Evolutionary conservation across 2,329 filamentous ascomycete genomes (phyloP), one percentile per base, ranked within the genome.

Genomic region (Colletotrichum viniferum): DNA sequence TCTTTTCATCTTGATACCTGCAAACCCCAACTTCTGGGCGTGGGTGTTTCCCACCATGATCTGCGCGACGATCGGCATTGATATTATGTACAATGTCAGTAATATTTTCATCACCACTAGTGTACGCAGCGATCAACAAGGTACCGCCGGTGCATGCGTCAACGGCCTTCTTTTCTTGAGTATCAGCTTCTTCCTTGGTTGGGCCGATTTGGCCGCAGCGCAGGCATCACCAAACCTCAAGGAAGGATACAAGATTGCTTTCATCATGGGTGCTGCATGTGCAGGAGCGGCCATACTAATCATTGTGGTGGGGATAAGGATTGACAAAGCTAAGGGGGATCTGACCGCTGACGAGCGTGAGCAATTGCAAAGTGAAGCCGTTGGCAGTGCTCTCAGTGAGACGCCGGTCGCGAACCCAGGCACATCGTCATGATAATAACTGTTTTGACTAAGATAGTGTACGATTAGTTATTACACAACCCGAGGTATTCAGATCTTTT

Each of bases 91-190:
- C 84, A 95, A 93, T 80, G 89, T 96, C 1, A 90, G 92, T 18
- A 95, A 94, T 78, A 90, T 96, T 73, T 96, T 94, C 83, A 93
- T 95, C 81, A 95, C 94, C 0, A 95, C 93, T 0, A 90, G 89
- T 13, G 86, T 96, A 77, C 93, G 94, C 0, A 86, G 87, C 5
- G 87, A 90, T 9, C 88, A 92, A 65, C 94, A 96, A 81, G 94
- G 93, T 0, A 86, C 95, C 0, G 94, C 93, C 0, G 93, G 94
- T 2, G 94, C 91, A 0, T 82, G 95, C 58, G 92, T 94, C 79
- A 95, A 94, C 83, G 91, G 90, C 62, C 83, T 95, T 3, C 81
- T 95, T 30, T 94, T 94, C 79, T 86, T 96, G 8, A 92, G 93
- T 7, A 93, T 95, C 79, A 92, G 93, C 1, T 87, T 96, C 62